Evolutionary conservation across 371 early-diverging fungal species (phyloP).

Genomic region (Apophysomyces ossiformis): DNA sequence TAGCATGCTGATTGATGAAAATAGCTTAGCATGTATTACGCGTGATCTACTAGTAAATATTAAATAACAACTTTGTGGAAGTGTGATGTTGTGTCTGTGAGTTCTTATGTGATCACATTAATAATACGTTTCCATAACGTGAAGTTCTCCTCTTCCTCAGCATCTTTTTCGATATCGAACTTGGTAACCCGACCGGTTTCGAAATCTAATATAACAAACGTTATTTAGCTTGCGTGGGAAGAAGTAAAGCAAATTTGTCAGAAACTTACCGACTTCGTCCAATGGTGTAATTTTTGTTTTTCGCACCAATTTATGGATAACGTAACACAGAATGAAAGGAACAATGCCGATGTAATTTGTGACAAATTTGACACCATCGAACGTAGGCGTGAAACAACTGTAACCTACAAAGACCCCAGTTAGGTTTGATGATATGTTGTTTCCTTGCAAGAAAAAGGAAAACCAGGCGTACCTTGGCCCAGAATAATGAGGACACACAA

Average conservation of each 20-base stretch:
- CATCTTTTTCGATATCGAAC: constrained; percentile 38
- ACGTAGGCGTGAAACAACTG: constrained; percentile 28
- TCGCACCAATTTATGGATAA: constrained; percentile 50
- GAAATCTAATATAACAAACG: constrained; percentile 24
- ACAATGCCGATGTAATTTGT: constrained; percentile 49
- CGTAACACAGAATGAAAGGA: constrained; percentile 49
- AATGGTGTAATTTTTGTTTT: constrained; percentile 61
- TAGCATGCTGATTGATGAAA: not conserved
- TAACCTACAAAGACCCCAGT: not conserved
- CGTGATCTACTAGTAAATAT: not conserved
- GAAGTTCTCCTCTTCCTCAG: constrained; percentile 22
- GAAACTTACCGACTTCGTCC: constrained; percentile 52
- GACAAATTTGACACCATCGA: constrained; percentile 31
- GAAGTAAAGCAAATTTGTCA: not conserved
- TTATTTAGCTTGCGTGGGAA: not conserved
- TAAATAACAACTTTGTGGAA: not conserved
- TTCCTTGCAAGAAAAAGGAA: too few relatives aligned
- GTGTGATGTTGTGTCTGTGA: not conserved
- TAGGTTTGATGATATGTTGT: too few relatives aligned
- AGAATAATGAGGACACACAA: constrained; percentile 56
- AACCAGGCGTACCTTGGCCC: constrained; percentile 50
- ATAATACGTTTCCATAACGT: not conserved
- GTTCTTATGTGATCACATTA: not conserved
- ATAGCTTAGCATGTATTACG: not conserved
- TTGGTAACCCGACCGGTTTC: constrained; percentile 46